A percentile compares a stretch with the other conserved stretches of the same genome.
phyloP scores from a whole-genome alignment of 805 yeast species.

The Yarrowia sp. region DNA sequence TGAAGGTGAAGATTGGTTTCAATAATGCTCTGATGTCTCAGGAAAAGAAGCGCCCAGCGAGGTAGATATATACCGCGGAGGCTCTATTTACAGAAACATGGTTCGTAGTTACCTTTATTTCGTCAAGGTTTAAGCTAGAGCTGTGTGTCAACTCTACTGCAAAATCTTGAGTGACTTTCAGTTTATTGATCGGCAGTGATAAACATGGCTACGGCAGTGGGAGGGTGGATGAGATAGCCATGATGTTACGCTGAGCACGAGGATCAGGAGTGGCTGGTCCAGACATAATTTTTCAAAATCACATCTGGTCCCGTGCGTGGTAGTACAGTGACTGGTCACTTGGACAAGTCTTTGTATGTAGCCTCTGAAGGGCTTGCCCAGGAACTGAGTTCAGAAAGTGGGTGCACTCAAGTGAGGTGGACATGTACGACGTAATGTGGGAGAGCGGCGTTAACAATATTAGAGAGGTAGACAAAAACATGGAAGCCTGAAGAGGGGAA shows the following conservation, averaged over 20 bases:
- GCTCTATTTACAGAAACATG: constrained; percentile 23
- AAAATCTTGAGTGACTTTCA: not conserved
- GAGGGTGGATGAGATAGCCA: not conserved
- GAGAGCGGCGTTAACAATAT: not conserved
- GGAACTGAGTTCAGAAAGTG: constrained; percentile 16
- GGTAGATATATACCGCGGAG: constrained; percentile 19
- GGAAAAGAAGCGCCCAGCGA: not conserved
- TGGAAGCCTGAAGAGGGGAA: not conserved
- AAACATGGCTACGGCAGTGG: constrained; percentile 10
- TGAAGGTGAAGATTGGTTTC: not conserved
- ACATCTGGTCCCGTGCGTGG: no score
- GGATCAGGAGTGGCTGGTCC: not conserved
- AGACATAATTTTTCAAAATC: no score
- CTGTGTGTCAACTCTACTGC: not conserved
- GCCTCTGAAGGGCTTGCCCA: not conserved
- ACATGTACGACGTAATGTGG: no score
- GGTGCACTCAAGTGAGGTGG: not conserved
- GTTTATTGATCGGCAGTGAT: constrained; percentile 9
- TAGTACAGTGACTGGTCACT: not conserved
- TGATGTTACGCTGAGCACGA: not conserved
- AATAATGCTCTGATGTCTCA: not conserved
- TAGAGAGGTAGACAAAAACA: not conserved
- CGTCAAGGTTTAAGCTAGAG: not conserved
- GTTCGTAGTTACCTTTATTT: not conserved
- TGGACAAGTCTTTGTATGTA: not conserved